Percentiles rank a stretch among this genome's conserved stretches.
Evolutionary conservation across 495 filamentous ascomycete species (phyloP).

Genomic region (Talaromyces liani): DNA sequence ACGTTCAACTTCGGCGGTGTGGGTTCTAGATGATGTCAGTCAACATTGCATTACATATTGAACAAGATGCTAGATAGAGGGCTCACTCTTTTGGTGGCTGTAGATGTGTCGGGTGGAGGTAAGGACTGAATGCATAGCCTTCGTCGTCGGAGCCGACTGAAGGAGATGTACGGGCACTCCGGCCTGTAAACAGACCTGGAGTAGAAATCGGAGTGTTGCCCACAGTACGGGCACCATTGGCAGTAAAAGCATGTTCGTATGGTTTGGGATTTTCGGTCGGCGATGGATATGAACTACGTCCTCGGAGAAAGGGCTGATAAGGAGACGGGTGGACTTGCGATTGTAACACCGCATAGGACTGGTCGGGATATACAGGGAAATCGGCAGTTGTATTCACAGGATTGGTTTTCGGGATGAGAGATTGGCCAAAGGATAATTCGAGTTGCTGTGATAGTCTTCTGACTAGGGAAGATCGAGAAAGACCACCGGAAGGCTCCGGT

Average conservation of each 20-base stretch:
- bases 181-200: conserved; percentile 54
- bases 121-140: conserved; percentile 43
- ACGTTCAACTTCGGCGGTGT: conserved; percentile 81
- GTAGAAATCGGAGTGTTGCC: conserved; percentile 63
- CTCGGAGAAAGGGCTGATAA: conserved; percentile 30
- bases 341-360: conserved; percentile 45
- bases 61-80: neutral
- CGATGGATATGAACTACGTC: conserved; percentile 34
- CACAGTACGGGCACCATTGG: conserved; percentile 34
- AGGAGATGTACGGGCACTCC: conserved; percentile 37
- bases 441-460: conserved; percentile 19
- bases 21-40: conserved; percentile 47
- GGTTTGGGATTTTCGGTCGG: conserved; percentile 27
- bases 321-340: conserved; percentile 38
- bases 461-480: conserved; percentile 21
- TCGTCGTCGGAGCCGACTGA: conserved; percentile 42
- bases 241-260: conserved; percentile 21
- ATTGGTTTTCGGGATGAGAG: conserved; percentile 2
- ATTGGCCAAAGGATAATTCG: conserved; percentile 15
- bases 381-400: conserved; percentile 17
- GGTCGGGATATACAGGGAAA: conserved; percentile 46
- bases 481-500: conserved; percentile 21
- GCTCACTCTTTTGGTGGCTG: conserved; percentile 55
- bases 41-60: neutral
- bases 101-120: conserved; percentile 57